Base-by-base conservation (phyloP, 2,329 filamentous ascomycete genomes). In the Aspergillus brasiliensis region DNA sequence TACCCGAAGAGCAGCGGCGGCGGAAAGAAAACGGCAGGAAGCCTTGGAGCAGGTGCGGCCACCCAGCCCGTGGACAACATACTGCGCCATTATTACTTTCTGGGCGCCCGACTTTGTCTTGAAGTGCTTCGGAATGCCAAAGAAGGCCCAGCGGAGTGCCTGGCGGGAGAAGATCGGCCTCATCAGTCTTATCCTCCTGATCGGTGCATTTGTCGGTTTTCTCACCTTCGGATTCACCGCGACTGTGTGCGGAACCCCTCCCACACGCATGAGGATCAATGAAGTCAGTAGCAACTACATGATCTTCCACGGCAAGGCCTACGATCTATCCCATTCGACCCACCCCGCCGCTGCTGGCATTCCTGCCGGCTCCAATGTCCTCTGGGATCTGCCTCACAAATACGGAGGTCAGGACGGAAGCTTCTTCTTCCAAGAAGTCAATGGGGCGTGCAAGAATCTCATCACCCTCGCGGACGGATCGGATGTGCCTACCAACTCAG, bases 121-220 rank as follows among this genome's bases (percentile, higher is more conserved):
- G 57, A 86, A 84, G 66, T 96, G 91, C 77, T 95, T 92, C 71
- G 92, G 93, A 40, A 96, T 91, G 82, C 87, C 88, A 7, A 84
- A 91, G 48, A 95, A 91, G 76, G 92, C 89, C 15, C 92, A 98
- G 76, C 90, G 92, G 73, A 86, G 92, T 70, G 95, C 95, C 2
- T 99, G 95, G 95, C 87, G 95, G 66, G 95, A 99, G 75, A 99
- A 99, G 83, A 96, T 99, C 83, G 95, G 95, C 2, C 80, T 99
- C 60, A 91, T 97, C 79, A 97, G 93, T 78, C 88, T 99, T 72
- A 99, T 99, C 73, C 73, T 97, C 31, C 73, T 89, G 61, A 93
- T 98, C 73, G 96, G 93, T 82, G 85, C 87, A 8, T 87, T 93
- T 71, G 94, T 99, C 51, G 95, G 95, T 72, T 99, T 94, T 79